phyloP scores from a whole-genome alignment of 2,329 filamentous ascomycete species.

The Dactylellina sp. region DNA sequence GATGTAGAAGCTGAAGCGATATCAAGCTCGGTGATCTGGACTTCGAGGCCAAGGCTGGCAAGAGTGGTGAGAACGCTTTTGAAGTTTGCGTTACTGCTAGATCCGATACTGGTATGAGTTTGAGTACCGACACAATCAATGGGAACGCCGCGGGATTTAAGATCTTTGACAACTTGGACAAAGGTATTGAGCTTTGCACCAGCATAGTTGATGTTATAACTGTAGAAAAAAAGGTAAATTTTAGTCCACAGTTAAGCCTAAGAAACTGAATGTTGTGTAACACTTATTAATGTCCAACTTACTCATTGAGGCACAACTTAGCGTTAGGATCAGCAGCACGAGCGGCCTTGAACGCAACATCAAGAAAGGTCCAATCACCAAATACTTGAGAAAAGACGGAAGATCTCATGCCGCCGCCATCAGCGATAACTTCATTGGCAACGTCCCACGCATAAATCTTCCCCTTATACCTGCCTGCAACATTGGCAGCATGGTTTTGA shows the following conservation, averaged over 20 bases:
- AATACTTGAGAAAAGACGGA: conserved; percentile 43
- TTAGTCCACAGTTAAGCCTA: background rate
- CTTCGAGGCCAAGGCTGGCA: conserved; percentile 66
- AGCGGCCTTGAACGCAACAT: conserved; percentile 40
- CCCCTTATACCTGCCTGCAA: conserved; percentile 72
- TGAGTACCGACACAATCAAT: conserved; percentile 51
- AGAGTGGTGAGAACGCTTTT: conserved; percentile 58
- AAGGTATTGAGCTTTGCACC: conserved; percentile 46
- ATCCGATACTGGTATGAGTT: conserved; percentile 58
- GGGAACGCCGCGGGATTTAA: conserved; percentile 39
- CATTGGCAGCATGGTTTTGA: conserved; percentile 70
- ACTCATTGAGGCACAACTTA: conserved; percentile 50
- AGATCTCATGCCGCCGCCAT: conserved; percentile 34
- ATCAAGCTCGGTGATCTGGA: conserved; percentile 77
- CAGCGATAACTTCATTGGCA: conserved; percentile 47
- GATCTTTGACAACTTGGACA: conserved; percentile 41
- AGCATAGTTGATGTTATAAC: conserved; percentile 46
- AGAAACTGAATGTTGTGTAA: too few relatives aligned
- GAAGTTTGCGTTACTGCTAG: conserved; percentile 63
- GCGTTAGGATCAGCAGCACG: conserved; percentile 43
- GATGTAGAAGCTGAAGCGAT: conserved; percentile 69
- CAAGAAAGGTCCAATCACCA: conserved; percentile 49
- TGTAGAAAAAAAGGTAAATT: background rate
- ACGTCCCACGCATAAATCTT: conserved; percentile 70
- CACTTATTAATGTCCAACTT: conserved; percentile 2